A percentile compares a stretch with the other conserved stretches of the same genome.
Evolutionary conservation across 1,284 basidiomycete species (phyloP).

Genomic region (Pseudozyma thailandica): DNA sequence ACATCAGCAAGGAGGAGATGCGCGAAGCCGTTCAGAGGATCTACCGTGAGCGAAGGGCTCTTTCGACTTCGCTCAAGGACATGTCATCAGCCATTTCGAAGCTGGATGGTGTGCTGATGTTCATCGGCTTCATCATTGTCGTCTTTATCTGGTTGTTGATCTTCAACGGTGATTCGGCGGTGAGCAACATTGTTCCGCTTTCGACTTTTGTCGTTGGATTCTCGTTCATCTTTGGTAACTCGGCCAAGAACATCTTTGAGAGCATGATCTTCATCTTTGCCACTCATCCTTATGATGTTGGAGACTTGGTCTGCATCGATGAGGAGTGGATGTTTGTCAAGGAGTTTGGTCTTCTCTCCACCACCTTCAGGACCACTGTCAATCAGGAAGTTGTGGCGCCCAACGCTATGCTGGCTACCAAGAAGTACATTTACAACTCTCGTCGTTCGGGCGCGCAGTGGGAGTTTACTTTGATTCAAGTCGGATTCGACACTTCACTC

Average conservation of each 20-base stretch:
- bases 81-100: conserved; percentile 62
- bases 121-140: conserved; percentile 74
- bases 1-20: conserved; percentile 83
- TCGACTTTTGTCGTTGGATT: conserved; percentile 76
- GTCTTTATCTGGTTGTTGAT: conserved; percentile 81
- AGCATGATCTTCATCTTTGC: conserved; percentile 78
- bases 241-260: conserved; percentile 82
- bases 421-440: conserved; percentile 78
- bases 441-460: conserved; percentile 72
- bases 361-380: conserved; percentile 80
- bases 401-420: conserved; percentile 78
- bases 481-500: conserved; percentile 66
- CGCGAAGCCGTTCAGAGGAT: conserved; percentile 83
- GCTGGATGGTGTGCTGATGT: conserved; percentile 71
- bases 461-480: conserved; percentile 75
- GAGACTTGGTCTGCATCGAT: conserved; percentile 67
- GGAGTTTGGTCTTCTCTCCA: conserved; percentile 80
- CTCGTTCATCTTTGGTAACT: conserved; percentile 76
- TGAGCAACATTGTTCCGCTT: conserved; percentile 82
- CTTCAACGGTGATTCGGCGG: conserved; percentile 77
- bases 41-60: conserved; percentile 80
- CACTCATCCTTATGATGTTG: conserved; percentile 67
- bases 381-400: conserved; percentile 82
- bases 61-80: conserved; percentile 75
- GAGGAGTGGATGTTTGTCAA: conserved; percentile 67